Evolutionary conservation across 1,139 yeast genomes (phyloP).

Genomic region (Suhomyces coccinellae): DNA sequence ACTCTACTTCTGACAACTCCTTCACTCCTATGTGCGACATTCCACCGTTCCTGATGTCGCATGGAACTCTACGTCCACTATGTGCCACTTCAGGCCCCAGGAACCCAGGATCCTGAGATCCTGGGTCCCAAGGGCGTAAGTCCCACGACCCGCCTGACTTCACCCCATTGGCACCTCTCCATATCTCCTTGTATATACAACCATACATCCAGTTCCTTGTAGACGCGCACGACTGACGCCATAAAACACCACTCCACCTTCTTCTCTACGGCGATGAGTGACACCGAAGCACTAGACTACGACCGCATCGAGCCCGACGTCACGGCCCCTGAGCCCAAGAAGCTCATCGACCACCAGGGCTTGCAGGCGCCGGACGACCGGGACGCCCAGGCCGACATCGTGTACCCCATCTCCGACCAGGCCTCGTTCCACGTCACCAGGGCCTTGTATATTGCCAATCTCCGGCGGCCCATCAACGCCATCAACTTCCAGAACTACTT

Average conservation of each 20-base stretch:
- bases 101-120: no score
- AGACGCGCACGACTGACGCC: neutral
- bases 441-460: slow-evolving; percentile 46
- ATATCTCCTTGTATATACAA: no score
- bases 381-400: slow-evolving; percentile 32
- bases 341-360: slow-evolving; percentile 28
- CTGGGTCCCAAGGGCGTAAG: no score
- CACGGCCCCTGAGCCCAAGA: slow-evolving; percentile 12
- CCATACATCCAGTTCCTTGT: no score
- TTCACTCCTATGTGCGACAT: no score
- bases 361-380: slow-evolving; percentile 21
- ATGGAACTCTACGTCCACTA: no score
- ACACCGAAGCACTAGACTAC: slow-evolving; percentile 20
- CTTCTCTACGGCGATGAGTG: slow-evolving; percentile 17
- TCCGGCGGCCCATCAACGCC: slow-evolving; percentile 41
- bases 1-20: no score
- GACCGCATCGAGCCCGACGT: slow-evolving; percentile 15
- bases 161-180: no score
- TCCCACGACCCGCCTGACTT: no score
- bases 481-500: slow-evolving; percentile 37
- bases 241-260: neutral
- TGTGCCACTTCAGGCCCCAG: no score
- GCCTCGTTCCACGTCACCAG: slow-evolving; percentile 40
- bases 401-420: slow-evolving; percentile 31
- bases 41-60: no score